Conservation (phyloP, 129 eudicot species). For the Heracleum sosnowskyi region DNA sequence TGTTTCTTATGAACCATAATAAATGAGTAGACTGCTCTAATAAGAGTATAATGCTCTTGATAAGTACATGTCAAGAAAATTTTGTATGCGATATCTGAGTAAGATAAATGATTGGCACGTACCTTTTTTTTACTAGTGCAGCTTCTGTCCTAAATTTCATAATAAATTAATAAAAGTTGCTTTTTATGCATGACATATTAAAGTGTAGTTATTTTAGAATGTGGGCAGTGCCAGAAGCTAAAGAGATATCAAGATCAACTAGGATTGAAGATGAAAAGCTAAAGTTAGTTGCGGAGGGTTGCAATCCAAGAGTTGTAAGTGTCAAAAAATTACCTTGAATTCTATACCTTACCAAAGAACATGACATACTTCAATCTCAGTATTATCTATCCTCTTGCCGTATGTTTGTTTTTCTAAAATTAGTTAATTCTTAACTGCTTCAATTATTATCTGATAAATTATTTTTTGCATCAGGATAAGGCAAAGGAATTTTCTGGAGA, state of each 20-base stretch:
- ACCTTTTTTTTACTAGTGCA: background rate
- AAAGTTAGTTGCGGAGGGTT: conserved; percentile 55
- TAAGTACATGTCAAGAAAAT: background rate
- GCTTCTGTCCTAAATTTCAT: background rate
- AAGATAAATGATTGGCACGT: background rate
- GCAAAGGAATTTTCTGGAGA: conserved; percentile 40
- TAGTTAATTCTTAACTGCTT: background rate
- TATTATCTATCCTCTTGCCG: background rate
- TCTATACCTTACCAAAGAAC: background rate
- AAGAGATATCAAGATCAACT: conserved; percentile 39
- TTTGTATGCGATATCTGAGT: background rate
- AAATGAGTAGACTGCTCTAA: background rate
- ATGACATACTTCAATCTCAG: background rate
- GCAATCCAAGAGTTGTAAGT: conserved; percentile 55
- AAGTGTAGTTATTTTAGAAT: conserved; percentile 34
- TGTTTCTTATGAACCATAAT: background rate
- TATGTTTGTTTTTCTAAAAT: background rate
- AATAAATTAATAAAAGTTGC: background rate
- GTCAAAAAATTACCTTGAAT: background rate
- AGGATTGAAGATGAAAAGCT: conserved; percentile 43
- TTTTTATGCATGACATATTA: conserved; percentile 1
- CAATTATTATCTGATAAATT: background rate
- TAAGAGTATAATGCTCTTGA: background rate
- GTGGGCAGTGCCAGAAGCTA: conserved; percentile 80
- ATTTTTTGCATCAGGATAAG: conserved; percentile 27